These are phyloP conservation scores for Solanum lignicaule DNA, from an alignment of 257 asterid genomes.

Conservation along the genomic window DNA sequence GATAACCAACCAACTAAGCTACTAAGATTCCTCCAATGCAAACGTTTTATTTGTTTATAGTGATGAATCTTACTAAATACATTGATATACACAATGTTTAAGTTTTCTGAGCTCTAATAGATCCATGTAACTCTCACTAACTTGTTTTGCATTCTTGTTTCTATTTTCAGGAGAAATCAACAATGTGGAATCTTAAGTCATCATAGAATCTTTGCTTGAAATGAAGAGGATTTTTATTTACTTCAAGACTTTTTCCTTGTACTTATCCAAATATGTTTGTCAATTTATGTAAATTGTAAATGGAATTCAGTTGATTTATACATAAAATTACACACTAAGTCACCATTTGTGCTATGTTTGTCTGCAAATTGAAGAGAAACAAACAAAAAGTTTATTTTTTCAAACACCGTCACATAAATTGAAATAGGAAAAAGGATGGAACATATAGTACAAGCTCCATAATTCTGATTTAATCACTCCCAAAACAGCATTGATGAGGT, in stretches of 20 bases:
- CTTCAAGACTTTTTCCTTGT: neutral
- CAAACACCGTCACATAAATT: neutral
- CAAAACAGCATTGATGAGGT: neutral
- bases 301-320: neutral
- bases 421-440: neutral
- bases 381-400: neutral
- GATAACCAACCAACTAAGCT: neutral
- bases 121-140: neutral
- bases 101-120: neutral
- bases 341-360: neutral
- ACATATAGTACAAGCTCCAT: neutral
- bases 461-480: neutral
- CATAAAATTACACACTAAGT: neutral
- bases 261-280: neutral
- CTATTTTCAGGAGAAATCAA: neutral
- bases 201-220: neutral
- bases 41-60: neutral
- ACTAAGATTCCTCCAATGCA: neutral
- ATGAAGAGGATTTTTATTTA: neutral
- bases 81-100: neutral
- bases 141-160: neutral
- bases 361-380: neutral
- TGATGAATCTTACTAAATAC: neutral
- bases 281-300: neutral
- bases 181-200: neutral